Base-by-base conservation (phyloP, 2,329 filamentous ascomycete species). In the Cladosporium austrohemisphaericum region DNA sequence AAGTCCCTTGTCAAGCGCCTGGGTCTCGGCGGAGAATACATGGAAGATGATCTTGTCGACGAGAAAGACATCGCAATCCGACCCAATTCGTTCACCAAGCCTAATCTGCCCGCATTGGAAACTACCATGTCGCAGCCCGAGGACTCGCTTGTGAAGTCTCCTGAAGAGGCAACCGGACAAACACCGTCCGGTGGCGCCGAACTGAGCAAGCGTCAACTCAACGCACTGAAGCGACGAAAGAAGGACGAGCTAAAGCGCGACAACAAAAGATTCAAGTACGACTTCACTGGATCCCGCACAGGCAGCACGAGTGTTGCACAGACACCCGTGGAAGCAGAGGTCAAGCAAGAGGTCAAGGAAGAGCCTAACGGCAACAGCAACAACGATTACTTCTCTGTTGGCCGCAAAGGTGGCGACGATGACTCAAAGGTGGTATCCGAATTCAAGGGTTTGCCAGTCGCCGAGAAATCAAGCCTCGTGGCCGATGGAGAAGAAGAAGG, bases 391-490 rank as follows among this genome's bases (percentile, higher is more conserved):
- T 96, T 98, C 69, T 94, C 83, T 23, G 77, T 96, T 13, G 92
- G 96, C 14, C 81, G 89, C 43, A 81, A 82, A 14, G 75, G 80
- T 26, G 85, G 85, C 3, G 91, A 97, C 54, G 93, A 98, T 64
- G 88, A 95, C 40, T 83, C 84, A 4, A 96, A 96, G 65, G 83
- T 98, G 13, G 86, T 97, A 20, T 88, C 90, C 36, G 93, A 98
- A 63, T 97, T 95, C 75, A 97, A 97, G 66, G 94, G 93, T 3
- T 79, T 85, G 1, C 72, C 83, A 3, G 74, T 88, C 8, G 82
- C 87, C 2, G 88, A 95, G 64, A 93, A 95, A 66, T 89, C 92
- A 0, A 81, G 93, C 50, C 79, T 97, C 50, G 84, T 95, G 65
- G 77, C 83, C 2, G 88, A 94, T 51, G 79, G 85, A 11, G 81